Conservation (phyloP, 2,329 filamentous ascomycete species). For the Paecilomyces niveus region DNA sequence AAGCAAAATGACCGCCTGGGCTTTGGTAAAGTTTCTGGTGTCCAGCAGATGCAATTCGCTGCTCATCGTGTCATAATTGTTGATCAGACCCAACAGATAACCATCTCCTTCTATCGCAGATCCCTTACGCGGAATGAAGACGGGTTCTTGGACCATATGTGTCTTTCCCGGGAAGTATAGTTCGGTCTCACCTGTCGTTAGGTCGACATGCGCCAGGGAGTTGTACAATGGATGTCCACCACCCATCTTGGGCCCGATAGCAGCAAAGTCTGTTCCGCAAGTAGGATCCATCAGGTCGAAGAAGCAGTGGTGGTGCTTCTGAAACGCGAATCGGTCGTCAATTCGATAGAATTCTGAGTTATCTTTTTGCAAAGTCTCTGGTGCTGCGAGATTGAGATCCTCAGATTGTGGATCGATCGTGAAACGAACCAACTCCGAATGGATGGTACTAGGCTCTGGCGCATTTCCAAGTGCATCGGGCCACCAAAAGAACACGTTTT, state of each 20-base stretch:
- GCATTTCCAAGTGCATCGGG: conserved; percentile 30
- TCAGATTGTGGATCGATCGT: conserved; percentile 16
- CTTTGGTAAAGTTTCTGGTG: conserved; percentile 4
- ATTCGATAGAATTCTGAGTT: conserved; percentile 47
- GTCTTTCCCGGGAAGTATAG: conserved; percentile 41
- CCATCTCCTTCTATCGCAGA: conserved; percentile 14
- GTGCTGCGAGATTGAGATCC: conserved; percentile 15
- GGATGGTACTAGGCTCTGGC: conserved; percentile 20
- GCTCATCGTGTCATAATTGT: conserved; percentile 15
- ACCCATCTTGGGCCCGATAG: conserved; percentile 20
- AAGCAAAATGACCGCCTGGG: not conserved
- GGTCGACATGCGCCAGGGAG: conserved; percentile 39
- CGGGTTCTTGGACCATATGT: conserved; percentile 19
- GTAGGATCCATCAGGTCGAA: conserved; percentile 39
- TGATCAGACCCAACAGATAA: conserved; percentile 14
- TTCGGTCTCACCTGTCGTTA: conserved; percentile 26
- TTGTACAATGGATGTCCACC: conserved; percentile 37
- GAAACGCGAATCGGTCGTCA: conserved; percentile 38
- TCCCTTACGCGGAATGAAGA: conserved; percentile 13
- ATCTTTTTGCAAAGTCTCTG: conserved; percentile 13
- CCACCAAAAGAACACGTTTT: conserved; percentile 40
- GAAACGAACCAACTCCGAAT: conserved; percentile 17
- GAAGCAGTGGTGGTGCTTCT: conserved; percentile 33
- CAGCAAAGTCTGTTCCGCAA: conserved; percentile 22
- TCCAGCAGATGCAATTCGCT: conserved; percentile 14